phyloP scores from a whole-genome alignment of 768 basidiomycete genomes.

The Suillus spraguei region DNA sequence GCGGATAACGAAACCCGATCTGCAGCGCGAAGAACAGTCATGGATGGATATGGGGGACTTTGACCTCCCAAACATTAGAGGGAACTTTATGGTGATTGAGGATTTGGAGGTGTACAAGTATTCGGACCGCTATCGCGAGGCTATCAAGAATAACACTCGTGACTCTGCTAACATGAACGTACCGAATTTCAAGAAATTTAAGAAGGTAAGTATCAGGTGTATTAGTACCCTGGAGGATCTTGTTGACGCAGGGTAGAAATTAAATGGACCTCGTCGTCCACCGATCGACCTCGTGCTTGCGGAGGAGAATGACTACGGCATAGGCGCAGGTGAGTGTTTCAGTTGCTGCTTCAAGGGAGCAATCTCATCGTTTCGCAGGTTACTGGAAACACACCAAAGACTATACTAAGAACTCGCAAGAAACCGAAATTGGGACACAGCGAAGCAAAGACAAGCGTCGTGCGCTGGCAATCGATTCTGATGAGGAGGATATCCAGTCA shows the following conservation, averaged over 20 bases:
- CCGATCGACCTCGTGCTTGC: slow-evolving; percentile 54
- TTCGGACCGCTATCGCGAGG: slow-evolving; percentile 21
- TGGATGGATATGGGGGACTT: slow-evolving; percentile 69
- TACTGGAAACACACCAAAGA: slow-evolving; percentile 54
- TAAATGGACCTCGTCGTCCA: slow-evolving; percentile 24
- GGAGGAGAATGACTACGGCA: slow-evolving; percentile 55
- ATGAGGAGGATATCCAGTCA: slow-evolving; percentile 31
- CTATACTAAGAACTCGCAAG: slow-evolving; percentile 24
- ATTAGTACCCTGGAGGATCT: neutral
- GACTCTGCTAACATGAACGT: slow-evolving; percentile 44
- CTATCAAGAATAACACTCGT: slow-evolving; percentile 24
- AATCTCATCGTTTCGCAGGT: slow-evolving; percentile 35
- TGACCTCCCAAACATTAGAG: slow-evolving; percentile 57
- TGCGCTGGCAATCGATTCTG: slow-evolving; percentile 41
- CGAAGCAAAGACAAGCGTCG: slow-evolving; percentile 20
- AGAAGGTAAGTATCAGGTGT: slow-evolving; percentile 48
- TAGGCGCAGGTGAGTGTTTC: slow-evolving; percentile 48
- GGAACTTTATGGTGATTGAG: slow-evolving; percentile 81
- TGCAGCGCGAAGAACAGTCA: slow-evolving; percentile 48
- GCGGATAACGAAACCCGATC: slow-evolving; percentile 66
- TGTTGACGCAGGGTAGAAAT: slow-evolving; percentile 29
- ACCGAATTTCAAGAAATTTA: slow-evolving; percentile 81
- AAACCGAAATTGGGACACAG: slow-evolving; percentile 15
- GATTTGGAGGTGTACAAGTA: slow-evolving; percentile 59
- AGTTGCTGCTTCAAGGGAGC: slow-evolving; percentile 11